Evolutionary conservation across 2,329 filamentous ascomycete species (phyloP).

Genomic region (Diaporthe sp.): DNA sequence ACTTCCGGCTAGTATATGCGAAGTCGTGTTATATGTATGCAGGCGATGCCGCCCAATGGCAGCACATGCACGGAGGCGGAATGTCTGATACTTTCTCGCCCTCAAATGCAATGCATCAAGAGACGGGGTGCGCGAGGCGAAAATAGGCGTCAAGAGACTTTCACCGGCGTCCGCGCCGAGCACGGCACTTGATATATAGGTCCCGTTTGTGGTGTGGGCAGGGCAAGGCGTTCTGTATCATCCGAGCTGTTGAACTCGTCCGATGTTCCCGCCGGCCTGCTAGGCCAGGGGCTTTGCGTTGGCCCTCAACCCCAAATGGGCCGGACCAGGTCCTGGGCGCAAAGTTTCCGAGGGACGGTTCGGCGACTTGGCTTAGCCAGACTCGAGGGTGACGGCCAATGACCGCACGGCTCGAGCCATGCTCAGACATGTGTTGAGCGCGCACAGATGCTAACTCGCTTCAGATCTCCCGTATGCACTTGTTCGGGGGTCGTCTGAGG

Average conservation of each 20-base stretch:
- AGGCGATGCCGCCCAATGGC: neutral
- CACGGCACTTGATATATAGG: constrained; percentile 10
- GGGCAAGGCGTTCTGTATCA: neutral
- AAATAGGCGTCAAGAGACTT: neutral
- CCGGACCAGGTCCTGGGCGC: neutral
- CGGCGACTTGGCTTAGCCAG: constrained; percentile 13
- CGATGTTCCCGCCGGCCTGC: neutral
- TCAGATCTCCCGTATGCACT: constrained; percentile 2
- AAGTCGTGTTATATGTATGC: neutral
- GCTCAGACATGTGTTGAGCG: constrained; percentile 7
- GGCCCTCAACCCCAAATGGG: neutral
- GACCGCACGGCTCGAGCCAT: neutral
- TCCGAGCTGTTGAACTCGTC: constrained; percentile 21
- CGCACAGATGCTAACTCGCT: constrained; percentile 17
- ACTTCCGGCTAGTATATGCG: neutral
- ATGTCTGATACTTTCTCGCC: neutral
- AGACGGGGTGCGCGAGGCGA: neutral
- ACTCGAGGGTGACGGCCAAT: neutral
- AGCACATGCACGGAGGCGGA: neutral
- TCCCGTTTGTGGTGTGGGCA: neutral
- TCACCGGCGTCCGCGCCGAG: constrained; percentile 5
- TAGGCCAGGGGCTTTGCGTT: neutral
- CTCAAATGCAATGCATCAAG: neutral
- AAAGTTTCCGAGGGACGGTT: neutral
- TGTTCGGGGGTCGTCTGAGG: neutral